phyloP scores from a whole-genome alignment of 352 stramenopile species.

The Peronospora farinosa region DNA sequence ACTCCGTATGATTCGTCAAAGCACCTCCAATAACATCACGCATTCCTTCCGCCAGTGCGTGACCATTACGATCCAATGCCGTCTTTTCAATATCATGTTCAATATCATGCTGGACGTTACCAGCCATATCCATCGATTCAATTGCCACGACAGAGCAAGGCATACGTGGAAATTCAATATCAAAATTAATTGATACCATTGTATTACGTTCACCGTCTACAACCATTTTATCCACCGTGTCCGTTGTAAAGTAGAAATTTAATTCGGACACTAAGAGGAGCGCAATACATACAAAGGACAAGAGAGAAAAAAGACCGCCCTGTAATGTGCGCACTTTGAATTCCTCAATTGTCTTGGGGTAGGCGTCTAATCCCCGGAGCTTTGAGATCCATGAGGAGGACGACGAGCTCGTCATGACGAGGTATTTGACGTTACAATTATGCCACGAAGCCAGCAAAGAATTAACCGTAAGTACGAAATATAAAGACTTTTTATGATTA shows the following conservation, averaged over 20 bases:
- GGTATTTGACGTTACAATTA: background rate
- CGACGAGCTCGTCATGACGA: constrained; percentile 3
- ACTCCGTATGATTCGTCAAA: constrained; percentile 59
- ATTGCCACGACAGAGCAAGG: constrained; percentile 66
- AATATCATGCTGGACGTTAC: constrained; percentile 65
- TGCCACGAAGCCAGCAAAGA: background rate
- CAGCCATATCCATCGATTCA: constrained; percentile 66
- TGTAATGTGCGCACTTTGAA: constrained; percentile 85
- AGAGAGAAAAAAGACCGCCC: constrained; percentile 72
- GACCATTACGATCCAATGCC: constrained; percentile 43
- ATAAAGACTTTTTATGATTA: no score
- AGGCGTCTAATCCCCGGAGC: constrained; percentile 62
- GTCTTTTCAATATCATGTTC: constrained; percentile 78
- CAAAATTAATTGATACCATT: constrained; percentile 71
- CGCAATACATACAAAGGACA: constrained; percentile 61
- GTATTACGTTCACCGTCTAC: constrained; percentile 69
- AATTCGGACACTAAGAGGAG: constrained; percentile 70
- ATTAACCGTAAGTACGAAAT: no score
- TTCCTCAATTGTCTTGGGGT: constrained; percentile 86
- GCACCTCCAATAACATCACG: constrained; percentile 60
- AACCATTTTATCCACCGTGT: constrained; percentile 83
- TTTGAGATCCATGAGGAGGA: constrained; percentile 28
- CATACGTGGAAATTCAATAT: constrained; percentile 80
- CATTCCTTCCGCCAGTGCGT: constrained; percentile 42
- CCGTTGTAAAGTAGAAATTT: constrained; percentile 65